Evolutionary conservation across 352 stramenopile genomes (phyloP).

Genomic region (Phytophthora multivora): DNA sequence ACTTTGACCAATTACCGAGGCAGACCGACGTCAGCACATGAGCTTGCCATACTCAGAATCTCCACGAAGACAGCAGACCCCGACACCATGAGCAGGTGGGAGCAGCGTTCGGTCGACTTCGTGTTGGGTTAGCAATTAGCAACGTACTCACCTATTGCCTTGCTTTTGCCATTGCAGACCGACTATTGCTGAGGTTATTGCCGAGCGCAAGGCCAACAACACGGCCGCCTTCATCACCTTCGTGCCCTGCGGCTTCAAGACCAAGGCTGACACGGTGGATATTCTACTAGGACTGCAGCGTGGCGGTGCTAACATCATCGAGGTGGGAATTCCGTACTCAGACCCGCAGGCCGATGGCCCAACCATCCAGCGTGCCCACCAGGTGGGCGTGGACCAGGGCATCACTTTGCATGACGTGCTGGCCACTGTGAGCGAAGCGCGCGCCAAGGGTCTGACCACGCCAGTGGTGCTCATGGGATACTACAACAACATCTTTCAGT

Average conservation of each 20-base stretch:
- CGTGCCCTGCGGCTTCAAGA: constrained; percentile 96
- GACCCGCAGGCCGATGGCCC: constrained; percentile 98
- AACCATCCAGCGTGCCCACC: constrained; percentile 96
- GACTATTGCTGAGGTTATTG: constrained; percentile 71
- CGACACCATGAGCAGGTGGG: constrained; percentile 35
- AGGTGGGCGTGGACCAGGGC: constrained; percentile 94
- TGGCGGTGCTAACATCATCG: constrained; percentile 96
- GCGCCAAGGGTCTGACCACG: constrained; percentile 90
- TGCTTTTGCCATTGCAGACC: constrained; percentile 36
- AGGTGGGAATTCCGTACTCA: constrained; percentile 97
- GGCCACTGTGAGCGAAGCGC: constrained; percentile 91
- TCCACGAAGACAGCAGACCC: constrained; percentile 27
- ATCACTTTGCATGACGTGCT: constrained; percentile 95
- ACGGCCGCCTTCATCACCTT: constrained; percentile 96
- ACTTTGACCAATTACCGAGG: neutral
- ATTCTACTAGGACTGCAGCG: constrained; percentile 96
- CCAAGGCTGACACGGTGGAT: constrained; percentile 93
- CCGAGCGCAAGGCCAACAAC: constrained; percentile 66
- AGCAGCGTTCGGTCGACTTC: neutral
- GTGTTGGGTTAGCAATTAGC: neutral
- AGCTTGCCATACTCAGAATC: constrained; percentile 25
- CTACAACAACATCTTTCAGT: constrained; percentile 99
- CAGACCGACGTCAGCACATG: constrained; percentile 1
- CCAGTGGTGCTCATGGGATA: constrained; percentile 99
- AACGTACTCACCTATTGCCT: constrained; percentile 4